Conservation (phyloP, 1,139 yeast genomes). For the Candida tetrigidarum region DNA sequence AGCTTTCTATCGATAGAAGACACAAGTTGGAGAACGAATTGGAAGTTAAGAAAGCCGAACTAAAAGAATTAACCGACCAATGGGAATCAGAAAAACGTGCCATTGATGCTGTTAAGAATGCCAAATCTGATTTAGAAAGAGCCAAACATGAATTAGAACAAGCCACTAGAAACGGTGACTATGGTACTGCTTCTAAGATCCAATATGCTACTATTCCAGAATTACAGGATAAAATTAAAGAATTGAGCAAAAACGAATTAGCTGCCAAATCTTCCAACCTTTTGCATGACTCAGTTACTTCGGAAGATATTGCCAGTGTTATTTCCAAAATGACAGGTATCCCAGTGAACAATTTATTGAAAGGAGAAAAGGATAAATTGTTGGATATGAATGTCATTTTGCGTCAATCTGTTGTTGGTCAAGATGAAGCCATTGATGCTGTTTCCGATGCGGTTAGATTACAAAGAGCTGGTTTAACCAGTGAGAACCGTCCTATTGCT, state of each 20-base stretch:
- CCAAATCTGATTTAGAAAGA: constrained; percentile 82
- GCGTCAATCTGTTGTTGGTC: constrained; percentile 85
- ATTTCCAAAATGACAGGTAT: constrained; percentile 95
- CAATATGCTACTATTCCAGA: constrained; percentile 88
- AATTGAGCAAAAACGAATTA: constrained; percentile 38
- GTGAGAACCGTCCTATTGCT: constrained; percentile 93
- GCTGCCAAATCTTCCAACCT: constrained; percentile 33
- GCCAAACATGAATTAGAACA: constrained; percentile 84
- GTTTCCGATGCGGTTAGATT: constrained; percentile 93
- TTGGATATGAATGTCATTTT: constrained; percentile 84
- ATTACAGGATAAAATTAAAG: constrained; percentile 61
- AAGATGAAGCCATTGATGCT: constrained; percentile 90
- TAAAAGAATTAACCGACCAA: constrained; percentile 68
- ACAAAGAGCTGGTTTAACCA: constrained; percentile 95
- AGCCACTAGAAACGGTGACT: constrained; percentile 83
- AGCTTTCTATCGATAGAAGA: constrained; percentile 76
- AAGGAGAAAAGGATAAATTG: constrained; percentile 92
- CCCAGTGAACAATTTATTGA: constrained; percentile 88
- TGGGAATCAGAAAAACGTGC: constrained; percentile 86
- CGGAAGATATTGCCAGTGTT: constrained; percentile 92
- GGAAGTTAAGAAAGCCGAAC: constrained; percentile 62
- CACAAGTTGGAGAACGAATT: constrained; percentile 67
- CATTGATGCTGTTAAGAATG: constrained; percentile 74
- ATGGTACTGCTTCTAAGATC: constrained; percentile 85
- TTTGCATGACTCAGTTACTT: constrained; percentile 89